These are phyloP conservation scores for Terana coerulea DNA, from an alignment of 768 basidiomycete genomes.

Conservation along the genomic window DNA sequence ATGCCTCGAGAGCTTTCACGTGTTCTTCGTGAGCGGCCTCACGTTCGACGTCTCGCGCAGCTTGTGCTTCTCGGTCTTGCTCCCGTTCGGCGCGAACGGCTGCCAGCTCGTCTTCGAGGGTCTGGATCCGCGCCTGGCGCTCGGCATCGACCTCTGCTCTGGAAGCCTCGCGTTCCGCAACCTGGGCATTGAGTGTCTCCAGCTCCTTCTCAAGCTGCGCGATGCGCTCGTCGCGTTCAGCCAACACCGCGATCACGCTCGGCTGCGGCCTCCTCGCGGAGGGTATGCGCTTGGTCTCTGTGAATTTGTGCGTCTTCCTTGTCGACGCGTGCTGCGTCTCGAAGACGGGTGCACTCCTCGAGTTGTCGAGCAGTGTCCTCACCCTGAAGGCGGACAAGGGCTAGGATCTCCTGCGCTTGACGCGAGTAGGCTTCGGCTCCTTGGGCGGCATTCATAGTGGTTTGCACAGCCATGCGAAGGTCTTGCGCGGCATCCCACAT, in stretches of 20 bases:
- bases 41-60: slow-evolving; percentile 25
- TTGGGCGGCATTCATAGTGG: not conserved
- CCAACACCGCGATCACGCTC: slow-evolving; percentile 1
- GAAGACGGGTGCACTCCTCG: slow-evolving; percentile 1
- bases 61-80: slow-evolving; percentile 53
- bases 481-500: slow-evolving; percentile 1
- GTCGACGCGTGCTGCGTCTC: not conserved
- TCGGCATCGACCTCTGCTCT: slow-evolving; percentile 1
- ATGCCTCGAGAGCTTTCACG: not conserved
- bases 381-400: not conserved
- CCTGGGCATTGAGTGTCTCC: not conserved
- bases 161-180: not conserved
- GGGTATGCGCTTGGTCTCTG: not conserved
- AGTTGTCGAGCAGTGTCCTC: not conserved
- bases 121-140: slow-evolving; percentile 19
- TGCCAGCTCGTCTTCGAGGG: slow-evolving; percentile 22
- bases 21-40: not conserved
- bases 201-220: not conserved
- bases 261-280: slow-evolving; percentile 1
- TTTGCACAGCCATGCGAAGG: not conserved
- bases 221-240: slow-evolving; percentile 4
- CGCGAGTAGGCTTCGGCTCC: slow-evolving; percentile 3
- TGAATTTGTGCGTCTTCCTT: not conserved
- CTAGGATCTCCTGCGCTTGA: slow-evolving; percentile 5
- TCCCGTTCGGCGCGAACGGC: slow-evolving; percentile 45